Conservation (phyloP, 768 basidiomycete species). For the Podaxis rugospora region DNA sequence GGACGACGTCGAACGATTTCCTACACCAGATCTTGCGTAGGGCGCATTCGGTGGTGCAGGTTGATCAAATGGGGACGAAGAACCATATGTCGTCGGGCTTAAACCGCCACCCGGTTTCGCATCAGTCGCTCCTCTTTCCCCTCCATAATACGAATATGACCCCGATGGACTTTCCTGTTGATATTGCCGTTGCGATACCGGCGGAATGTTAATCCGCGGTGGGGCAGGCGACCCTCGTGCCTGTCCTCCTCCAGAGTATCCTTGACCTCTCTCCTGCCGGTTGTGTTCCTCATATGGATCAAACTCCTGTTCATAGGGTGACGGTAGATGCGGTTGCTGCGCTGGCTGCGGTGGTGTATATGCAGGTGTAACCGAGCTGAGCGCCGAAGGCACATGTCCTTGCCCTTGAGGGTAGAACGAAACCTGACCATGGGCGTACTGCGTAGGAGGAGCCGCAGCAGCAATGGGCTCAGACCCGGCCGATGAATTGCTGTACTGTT, state of each 20-base stretch:
- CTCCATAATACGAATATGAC: not conserved
- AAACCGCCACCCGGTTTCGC: not conserved
- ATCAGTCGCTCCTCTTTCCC: not conserved
- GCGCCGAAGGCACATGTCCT: not conserved
- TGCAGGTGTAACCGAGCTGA: not conserved
- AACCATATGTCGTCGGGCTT: not conserved
- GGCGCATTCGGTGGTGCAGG: constrained; percentile 13
- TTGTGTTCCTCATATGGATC: not conserved
- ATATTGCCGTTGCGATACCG: not conserved
- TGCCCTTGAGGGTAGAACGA: not conserved
- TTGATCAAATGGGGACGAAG: not conserved
- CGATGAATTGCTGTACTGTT: constrained; percentile 13
- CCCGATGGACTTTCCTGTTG: not conserved
- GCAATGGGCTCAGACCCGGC: constrained; percentile 10
- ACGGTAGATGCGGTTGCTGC: not conserved
- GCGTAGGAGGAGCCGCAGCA: not conserved
- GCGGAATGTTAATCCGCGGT: constrained; percentile 1
- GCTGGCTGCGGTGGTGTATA: not conserved
- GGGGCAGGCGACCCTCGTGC: not conserved
- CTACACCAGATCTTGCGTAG: not conserved
- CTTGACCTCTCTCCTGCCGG: not conserved
- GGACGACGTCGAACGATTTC: constrained; percentile 6
- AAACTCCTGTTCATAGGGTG: not conserved
- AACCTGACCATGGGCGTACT: not conserved
- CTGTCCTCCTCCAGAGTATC: not conserved